These are phyloP conservation scores for Apocynum venetum DNA, from an alignment of 257 asterid species.

Conservation along the genomic window DNA sequence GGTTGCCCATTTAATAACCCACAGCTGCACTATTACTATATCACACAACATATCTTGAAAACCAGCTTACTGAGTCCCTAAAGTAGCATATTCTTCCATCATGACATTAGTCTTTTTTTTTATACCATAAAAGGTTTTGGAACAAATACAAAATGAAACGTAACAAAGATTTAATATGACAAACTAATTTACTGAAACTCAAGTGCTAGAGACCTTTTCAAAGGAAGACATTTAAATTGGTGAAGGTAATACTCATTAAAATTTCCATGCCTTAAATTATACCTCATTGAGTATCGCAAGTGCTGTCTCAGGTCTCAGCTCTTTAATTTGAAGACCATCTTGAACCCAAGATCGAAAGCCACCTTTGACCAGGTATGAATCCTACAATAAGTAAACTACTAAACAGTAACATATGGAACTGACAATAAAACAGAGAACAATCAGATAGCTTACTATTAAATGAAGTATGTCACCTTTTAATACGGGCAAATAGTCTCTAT, in stretches of 20 bases:
- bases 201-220: background rate
- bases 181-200: background rate
- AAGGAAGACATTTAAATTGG: background rate
- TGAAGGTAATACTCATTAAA: background rate
- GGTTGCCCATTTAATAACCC: too few relatives aligned
- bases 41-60: too few relatives aligned
- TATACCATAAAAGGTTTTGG: background rate
- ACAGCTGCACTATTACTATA: too few relatives aligned
- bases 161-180: too few relatives aligned
- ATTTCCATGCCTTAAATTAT: background rate
- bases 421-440: background rate
- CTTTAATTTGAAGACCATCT: constrained; percentile 68
- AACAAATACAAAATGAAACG: too few relatives aligned
- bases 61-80: too few relatives aligned
- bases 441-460: background rate
- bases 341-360: constrained; percentile 85
- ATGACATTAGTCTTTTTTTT: background rate
- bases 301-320: constrained; percentile 77
- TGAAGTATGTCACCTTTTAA: background rate
- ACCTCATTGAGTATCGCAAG: constrained; percentile 82
- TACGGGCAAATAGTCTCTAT: background rate
- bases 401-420: background rate
- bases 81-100: too few relatives aligned
- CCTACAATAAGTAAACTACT: constrained; percentile 31
- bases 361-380: constrained; percentile 71